Base-by-base conservation (phyloP, 768 basidiomycete genomes). In the Tremella yokohamensis region DNA sequence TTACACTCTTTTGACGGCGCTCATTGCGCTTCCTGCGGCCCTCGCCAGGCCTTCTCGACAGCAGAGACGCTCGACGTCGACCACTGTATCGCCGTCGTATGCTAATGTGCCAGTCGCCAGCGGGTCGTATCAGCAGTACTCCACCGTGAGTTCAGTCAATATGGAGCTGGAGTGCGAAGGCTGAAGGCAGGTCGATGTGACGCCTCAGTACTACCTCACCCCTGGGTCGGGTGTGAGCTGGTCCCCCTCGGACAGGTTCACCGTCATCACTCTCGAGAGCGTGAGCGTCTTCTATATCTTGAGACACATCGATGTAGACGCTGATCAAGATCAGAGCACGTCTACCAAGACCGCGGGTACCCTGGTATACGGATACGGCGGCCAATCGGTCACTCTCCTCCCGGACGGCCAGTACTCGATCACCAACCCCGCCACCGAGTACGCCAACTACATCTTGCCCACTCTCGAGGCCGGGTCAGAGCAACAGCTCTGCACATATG, bases 321-420 rank as follows among this genome's bases (percentile, higher is more conserved):
- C 42, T 45, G 42, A 45, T 6, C 6, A 4, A 18, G 42, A 4
- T 4, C 11, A 45, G 42, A 45, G 22, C n/a, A 45, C 42, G 42
- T n/a, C 38, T 6, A 42, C 53, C 11, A 45, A 54, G 38, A 54
- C 53, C 16, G 22, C 53, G 3, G 53, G 53, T 6, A 20, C 25
- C 8, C 25, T 54, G 3, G 25, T 54, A 6, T 45, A 54, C 22
- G 53, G 53, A 8, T 42, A 42, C 39, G 53, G 53, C 19, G 53
- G 53, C 22, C 53, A 54, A 44, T 54, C 53, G n/a, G 53, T 54
- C 40, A 54, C 53, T 3, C 38, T 29, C 8, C 53, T 54, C n/a
- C 53, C 53, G 13, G 42, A 38, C 40, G 53, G 53, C 13, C 19
- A 54, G 42, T 54, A 54, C 29, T 54, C 53, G 12, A 54, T 54